Conservation (phyloP, 495 filamentous ascomycete genomes). For the Haplographium delicatum region DNA sequence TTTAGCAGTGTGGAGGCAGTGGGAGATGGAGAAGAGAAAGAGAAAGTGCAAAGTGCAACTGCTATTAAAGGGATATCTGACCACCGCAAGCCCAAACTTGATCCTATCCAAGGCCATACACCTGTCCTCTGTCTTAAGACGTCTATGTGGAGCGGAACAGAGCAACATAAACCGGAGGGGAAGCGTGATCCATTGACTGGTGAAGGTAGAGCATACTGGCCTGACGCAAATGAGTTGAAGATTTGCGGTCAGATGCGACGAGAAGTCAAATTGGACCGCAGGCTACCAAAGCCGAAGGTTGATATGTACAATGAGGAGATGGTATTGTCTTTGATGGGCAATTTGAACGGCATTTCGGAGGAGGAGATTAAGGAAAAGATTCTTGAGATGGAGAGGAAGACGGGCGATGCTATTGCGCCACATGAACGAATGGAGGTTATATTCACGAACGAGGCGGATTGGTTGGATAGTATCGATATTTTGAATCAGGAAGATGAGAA, state of each 20-base stretch:
- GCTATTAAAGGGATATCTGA: too few species aligned
- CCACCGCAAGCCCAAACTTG: too few species aligned
- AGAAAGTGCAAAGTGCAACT: too few species aligned
- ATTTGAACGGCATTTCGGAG: background rate
- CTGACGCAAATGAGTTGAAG: conserved; percentile 1
- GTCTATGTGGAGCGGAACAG: background rate
- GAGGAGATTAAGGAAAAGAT: background rate
- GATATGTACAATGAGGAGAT: background rate
- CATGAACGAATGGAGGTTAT: background rate
- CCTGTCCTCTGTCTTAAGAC: background rate
- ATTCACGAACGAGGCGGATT: background rate
- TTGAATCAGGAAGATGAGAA: too few species aligned
- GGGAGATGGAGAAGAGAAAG: too few species aligned
- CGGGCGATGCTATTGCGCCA: conserved; percentile 1
- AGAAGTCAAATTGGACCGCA: background rate
- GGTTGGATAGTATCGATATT: background rate
- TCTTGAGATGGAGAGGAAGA: background rate
- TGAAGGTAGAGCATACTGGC: background rate
- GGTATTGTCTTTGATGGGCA: background rate
- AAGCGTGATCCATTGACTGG: background rate
- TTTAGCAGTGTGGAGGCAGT: too few species aligned
- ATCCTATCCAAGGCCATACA: background rate
- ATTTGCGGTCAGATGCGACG: conserved; percentile 7
- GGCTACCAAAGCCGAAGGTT: conserved; percentile 1
- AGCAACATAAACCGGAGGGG: background rate